These are phyloP conservation scores for Cyphellophora attinorum DNA, from an alignment of 2,329 filamentous ascomycete genomes.

Conservation along the genomic window DNA sequence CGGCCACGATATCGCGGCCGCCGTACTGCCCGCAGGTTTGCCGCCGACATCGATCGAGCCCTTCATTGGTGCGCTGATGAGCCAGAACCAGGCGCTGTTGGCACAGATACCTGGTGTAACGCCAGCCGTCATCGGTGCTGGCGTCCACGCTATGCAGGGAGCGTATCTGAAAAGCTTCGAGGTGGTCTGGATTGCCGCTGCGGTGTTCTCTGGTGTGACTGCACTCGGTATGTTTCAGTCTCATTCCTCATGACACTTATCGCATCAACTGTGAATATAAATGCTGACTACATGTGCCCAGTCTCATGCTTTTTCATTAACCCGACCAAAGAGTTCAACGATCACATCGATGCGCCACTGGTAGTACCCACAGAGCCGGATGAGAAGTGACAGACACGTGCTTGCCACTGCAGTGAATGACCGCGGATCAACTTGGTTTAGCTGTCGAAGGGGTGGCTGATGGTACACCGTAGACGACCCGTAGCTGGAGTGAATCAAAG, in stretches of 20 bases:
- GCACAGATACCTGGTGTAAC: slow-evolving; percentile 8
- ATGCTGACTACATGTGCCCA: slow-evolving; percentile 1
- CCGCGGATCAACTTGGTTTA: too few species aligned
- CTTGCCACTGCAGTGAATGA: too few species aligned
- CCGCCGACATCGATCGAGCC: slow-evolving; percentile 2
- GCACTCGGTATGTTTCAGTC: slow-evolving; percentile 5
- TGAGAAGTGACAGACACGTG: too few species aligned
- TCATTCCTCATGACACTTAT: neutral
- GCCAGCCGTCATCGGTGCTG: slow-evolving; percentile 8
- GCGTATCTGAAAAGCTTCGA: slow-evolving; percentile 10
- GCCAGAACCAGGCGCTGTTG: slow-evolving; percentile 2
- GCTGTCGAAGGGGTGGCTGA: too few species aligned
- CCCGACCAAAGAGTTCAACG: slow-evolving; percentile 11
- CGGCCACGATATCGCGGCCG: slow-evolving; percentile 5
- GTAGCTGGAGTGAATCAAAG: too few species aligned
- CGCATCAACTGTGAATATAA: too few species aligned
- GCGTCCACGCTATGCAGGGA: slow-evolving; percentile 5
- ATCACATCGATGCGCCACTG: slow-evolving; percentile 11
- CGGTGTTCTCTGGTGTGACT: slow-evolving; percentile 7
- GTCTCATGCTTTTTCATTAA: slow-evolving; percentile 9
- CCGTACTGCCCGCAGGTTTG: slow-evolving; percentile 8
- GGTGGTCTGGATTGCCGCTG: slow-evolving; percentile 10
- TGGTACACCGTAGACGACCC: too few species aligned
- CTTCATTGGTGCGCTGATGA: slow-evolving; percentile 7
- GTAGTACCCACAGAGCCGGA: too few species aligned